Evolutionary conservation across 306 rosid genomes (phyloP).

Genomic region (Gastrolobium villosum): DNA sequence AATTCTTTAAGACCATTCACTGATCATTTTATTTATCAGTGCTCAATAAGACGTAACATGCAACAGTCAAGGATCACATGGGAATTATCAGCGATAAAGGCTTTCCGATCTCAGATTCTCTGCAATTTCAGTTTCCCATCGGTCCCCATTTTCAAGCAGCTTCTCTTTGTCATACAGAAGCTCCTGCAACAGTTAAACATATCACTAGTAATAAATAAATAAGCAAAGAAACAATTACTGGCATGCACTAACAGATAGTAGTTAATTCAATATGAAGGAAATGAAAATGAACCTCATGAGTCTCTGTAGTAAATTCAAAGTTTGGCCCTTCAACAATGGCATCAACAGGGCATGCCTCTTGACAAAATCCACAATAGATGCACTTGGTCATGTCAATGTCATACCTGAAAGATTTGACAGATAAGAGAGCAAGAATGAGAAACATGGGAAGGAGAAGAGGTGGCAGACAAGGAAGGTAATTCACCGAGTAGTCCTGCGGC

Average conservation of each 20-base stretch:
- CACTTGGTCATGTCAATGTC: conserved; percentile 99
- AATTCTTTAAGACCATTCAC: conserved; percentile 45
- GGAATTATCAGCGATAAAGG: conserved; percentile 82
- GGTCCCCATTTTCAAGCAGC: conserved; percentile 97
- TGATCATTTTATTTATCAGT: conserved; percentile 56
- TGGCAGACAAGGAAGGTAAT: conserved; percentile 35
- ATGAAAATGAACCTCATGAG: conserved; percentile 81
- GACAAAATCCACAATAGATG: conserved; percentile 99
- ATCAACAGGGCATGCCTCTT: conserved; percentile 99
- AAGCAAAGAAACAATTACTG: not conserved
- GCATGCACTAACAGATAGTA: not conserved
- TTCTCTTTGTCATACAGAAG: conserved; percentile 99
- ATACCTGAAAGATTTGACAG: conserved; percentile 68
- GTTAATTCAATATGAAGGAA: conserved; percentile 32
- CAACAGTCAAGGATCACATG: conserved; percentile 22
- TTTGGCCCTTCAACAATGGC: conserved; percentile 99
- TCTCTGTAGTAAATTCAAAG: conserved; percentile 94
- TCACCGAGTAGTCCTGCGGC: conserved; percentile 99
- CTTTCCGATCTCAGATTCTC: conserved; percentile 98
- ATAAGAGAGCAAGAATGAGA: conserved; percentile 28
- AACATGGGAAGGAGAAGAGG: not conserved
- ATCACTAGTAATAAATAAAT: conserved; percentile 5
- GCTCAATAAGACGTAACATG: conserved; percentile 32
- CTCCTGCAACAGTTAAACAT: conserved; percentile 66
- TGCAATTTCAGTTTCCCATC: conserved; percentile 99